Evolutionary conservation across 768 basidiomycete species (phyloP), one percentile per base, ranked within the genome.

Genomic region (Boletus speciosus): DNA sequence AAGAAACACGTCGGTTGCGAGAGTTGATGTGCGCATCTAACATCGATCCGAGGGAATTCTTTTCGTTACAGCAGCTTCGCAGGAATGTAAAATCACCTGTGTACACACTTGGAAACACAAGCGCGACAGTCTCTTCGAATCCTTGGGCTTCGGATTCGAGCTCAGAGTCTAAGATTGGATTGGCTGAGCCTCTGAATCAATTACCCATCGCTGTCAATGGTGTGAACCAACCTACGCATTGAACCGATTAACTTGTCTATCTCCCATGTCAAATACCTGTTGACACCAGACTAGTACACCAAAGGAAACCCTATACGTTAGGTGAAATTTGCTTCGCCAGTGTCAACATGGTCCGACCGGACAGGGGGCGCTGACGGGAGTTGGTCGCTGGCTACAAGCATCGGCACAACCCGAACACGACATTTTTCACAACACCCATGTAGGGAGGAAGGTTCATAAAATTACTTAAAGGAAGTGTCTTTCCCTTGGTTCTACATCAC

Each of bases 241-340:
- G 12, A 6, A 48, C 29, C 9, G 3, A 9, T 29, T 9, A 29
- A 29, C 29, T 15, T 34, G 34, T 23, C 39, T 29, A 36, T 27
- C 37, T 53, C 51, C 38, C 51, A 54, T 53, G 40, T 37, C 41
- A 54, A 42, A 54, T 10, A 23, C 19, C 34, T 23, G 32, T 34
- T 14, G 35, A 21, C 21, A 12, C n/a, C 3, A 47, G 44, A 34
- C 16, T 48, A n/a, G 47, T 29, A 29, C 11, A n/a, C 25, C 38
- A 21, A 14, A 14, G 32, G 16, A 21, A 45, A 3, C 35, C 47
- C 36, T 6, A 8, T 15, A 38, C 2, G 25, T n/a, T 19, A 25
- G 15, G 15, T 35, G 46, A 35, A 35, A 47, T 35, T 14, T 35
- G 15, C 46, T 15, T 35, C 14, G 6, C 21, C 11, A 4, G 19